A percentile compares a stretch with the other conserved stretches of the same genome.
Evolutionary conservation across 768 basidiomycete species (phyloP).

Genomic region (Leccinum rimulosum): DNA sequence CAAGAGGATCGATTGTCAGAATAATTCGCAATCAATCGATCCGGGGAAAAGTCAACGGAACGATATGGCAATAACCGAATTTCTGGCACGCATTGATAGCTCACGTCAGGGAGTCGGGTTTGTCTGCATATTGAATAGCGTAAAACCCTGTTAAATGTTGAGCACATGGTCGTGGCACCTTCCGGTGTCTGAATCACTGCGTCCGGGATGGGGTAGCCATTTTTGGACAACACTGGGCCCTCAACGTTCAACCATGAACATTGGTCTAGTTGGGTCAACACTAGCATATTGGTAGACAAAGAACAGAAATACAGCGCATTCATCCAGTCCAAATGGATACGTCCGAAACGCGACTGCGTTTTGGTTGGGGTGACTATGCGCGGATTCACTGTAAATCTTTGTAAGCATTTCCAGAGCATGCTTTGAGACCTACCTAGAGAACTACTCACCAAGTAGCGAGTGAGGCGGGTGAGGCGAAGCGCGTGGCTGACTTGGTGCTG

Average conservation of each 20-base stretch:
- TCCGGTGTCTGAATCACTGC: conserved; percentile 44
- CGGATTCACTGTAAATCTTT: too few species aligned
- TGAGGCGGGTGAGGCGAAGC: too few species aligned
- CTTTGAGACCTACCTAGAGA: too few species aligned
- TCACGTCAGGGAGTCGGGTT: too few species aligned
- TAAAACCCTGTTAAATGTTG: conserved; percentile 26
- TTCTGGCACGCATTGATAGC: conserved; percentile 21
- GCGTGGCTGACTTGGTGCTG: too few species aligned
- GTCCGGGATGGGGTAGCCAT: conserved; percentile 59
- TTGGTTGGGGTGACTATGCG: too few species aligned
- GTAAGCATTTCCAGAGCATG: too few species aligned
- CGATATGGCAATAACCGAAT: conserved; percentile 70
- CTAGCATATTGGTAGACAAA: too few species aligned
- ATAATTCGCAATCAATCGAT: conserved; percentile 32
- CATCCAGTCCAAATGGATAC: too few species aligned
- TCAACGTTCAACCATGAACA: conserved; percentile 41
- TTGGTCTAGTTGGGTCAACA: too few species aligned
- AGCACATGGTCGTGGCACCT: neutral
- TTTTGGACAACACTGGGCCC: conserved; percentile 57
- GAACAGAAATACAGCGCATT: conserved; percentile 21
- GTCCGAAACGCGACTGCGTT: too few species aligned
- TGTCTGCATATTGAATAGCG: conserved; percentile 52
- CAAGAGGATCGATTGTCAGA: conserved; percentile 45
- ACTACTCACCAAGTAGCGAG: too few species aligned
- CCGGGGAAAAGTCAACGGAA: conserved; percentile 62